Conservation (phyloP, 2,329 filamentous ascomycete species). For the Aspergillus floridensis region DNA sequence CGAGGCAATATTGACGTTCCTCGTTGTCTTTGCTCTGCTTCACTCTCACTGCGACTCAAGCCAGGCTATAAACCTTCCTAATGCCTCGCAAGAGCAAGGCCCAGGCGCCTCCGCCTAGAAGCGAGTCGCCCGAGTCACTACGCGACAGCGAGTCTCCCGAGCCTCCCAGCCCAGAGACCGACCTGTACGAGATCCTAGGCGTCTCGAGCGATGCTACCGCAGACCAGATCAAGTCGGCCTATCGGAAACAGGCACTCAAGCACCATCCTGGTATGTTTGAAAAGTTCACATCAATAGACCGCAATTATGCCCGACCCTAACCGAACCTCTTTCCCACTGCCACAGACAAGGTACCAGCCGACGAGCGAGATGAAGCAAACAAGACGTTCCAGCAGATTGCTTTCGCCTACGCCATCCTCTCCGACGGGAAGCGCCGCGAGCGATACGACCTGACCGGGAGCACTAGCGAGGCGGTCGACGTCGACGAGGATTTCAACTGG, state of each 20-base stretch:
- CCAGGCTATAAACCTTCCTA: neutral
- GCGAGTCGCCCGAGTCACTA: neutral
- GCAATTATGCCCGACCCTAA: slow-evolving; percentile 7
- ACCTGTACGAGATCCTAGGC: slow-evolving; percentile 75
- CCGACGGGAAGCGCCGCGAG: slow-evolving; percentile 72
- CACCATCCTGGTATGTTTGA: slow-evolving; percentile 73
- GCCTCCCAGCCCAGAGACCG: slow-evolving; percentile 20
- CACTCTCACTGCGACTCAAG: neutral
- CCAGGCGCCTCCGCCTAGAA: neutral
- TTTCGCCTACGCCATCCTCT: slow-evolving; percentile 91
- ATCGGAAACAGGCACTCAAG: slow-evolving; percentile 84
- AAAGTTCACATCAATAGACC: neutral
- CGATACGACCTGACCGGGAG: slow-evolving; percentile 90
- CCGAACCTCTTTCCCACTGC: slow-evolving; percentile 8
- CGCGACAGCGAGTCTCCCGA: slow-evolving; percentile 9
- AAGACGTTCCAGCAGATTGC: slow-evolving; percentile 84
- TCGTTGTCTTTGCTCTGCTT: neutral
- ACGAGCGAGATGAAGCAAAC: slow-evolving; percentile 70
- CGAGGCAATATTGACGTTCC: neutral
- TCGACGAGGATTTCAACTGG: slow-evolving; percentile 83
- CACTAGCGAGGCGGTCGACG: slow-evolving; percentile 73
- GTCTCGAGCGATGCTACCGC: slow-evolving; percentile 68
- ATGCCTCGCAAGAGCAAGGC: neutral
- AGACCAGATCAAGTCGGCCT: slow-evolving; percentile 82
- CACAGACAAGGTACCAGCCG: slow-evolving; percentile 70